Base-by-base conservation (phyloP, 73 alveolate species). In the Paramecium tetraurelia region DNA sequence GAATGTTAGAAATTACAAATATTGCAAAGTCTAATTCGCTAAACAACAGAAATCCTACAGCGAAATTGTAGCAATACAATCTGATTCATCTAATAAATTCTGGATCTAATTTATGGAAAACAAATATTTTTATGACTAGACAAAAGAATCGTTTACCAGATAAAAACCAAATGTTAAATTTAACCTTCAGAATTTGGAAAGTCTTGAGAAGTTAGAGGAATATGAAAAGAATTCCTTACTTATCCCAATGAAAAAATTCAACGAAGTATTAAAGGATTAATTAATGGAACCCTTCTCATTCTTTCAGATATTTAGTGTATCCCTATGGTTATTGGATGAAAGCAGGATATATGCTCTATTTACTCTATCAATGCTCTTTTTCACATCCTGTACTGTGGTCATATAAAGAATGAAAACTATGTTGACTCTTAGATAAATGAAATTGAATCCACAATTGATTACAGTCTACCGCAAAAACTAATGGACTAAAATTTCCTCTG, bases 301-400 rank as follows among this genome's bases (percentile, higher is more conserved):
- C 18, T 98, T 98, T 93, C 96, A 98, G 92, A 88, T 98, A 72
- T 98, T 98, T 95, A 96, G 99, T 94, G 98, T 97, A 31, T 95
- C 97, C 7, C 94, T 98, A 69, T 98, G 99, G 99, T 96, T 98
- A 10, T 93, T 98, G 80, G 99, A 98, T 93, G 99, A 98, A 85
- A 97, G 98, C 92, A 96, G 99, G 93, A 94, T 96, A 71, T 97
- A 96, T 94, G 96, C 99, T 18, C 85, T 98, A 40, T 95, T 96
- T 87, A 95, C 99, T 3, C 86, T 97, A 71, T 93, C 92, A 27
- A 96, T 98, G 99, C 94, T 98, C 27, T 94, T 97, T 72, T 85
- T 98, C 53, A 95, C 97, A 84, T 99, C 98, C 71, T 95, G 95
- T 21, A 96, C 99, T 33, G 99, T 98, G 4, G 99, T 98, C 5